These are phyloP conservation scores for Anisodus acutangulus DNA, from an alignment of 257 asterid genomes.

Conservation along the genomic window DNA sequence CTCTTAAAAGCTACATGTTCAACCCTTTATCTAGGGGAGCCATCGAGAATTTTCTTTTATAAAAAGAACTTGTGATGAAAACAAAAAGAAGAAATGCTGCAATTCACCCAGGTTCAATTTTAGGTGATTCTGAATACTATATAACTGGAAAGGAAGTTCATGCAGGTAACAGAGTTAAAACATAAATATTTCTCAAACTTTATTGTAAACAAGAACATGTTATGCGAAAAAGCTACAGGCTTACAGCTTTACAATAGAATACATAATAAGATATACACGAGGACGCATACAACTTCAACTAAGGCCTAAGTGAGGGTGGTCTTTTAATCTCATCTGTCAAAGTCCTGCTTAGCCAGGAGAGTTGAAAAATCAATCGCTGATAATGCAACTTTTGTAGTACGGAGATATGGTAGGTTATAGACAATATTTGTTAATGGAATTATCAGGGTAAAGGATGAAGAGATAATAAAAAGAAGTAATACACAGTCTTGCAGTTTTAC, in stretches of 20 bases:
- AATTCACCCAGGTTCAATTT: neutral
- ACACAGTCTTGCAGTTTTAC: neutral
- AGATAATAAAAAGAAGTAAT: neutral
- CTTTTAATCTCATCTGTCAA: neutral
- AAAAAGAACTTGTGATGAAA: neutral
- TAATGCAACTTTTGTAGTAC: neutral
- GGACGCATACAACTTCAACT: neutral
- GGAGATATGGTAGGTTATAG: constrained; percentile 8
- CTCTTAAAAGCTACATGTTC: neutral
- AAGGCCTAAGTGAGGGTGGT: neutral
- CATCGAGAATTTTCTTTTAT: neutral
- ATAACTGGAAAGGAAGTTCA: neutral
- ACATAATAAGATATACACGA: neutral
- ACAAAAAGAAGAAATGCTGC: constrained; percentile 9
- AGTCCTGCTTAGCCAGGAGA: neutral
- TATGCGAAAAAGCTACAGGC: neutral
- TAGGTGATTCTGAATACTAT: neutral
- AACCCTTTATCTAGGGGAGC: neutral
- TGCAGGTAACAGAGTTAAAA: neutral
- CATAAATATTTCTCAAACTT: neutral
- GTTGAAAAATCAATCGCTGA: neutral
- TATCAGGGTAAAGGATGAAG: neutral
- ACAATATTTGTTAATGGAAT: neutral
- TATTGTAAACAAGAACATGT: neutral
- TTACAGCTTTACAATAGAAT: neutral